Conservation (phyloP, 192 early-diverging fungal species). For the Backusella westeae region DNA sequence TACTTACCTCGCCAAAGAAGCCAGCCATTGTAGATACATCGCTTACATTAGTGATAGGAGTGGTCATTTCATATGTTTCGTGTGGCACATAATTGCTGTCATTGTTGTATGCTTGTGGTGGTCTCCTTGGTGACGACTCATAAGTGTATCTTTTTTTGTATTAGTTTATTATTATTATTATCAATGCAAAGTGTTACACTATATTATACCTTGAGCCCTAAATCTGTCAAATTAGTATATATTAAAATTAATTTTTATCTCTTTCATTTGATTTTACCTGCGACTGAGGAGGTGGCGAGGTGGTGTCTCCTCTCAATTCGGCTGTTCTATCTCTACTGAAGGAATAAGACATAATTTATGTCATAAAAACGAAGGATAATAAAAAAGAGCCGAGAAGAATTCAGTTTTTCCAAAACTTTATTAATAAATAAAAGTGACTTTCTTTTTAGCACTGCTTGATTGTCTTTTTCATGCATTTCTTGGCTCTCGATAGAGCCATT, state of each 20-base stretch:
- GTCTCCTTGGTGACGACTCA: not conserved
- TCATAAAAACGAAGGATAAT: not conserved
- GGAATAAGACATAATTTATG: conserved; percentile 16
- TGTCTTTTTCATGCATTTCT: too few species aligned
- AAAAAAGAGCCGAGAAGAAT: conserved; percentile 4
- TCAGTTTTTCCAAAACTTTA: not conserved
- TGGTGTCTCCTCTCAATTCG: conserved; percentile 14
- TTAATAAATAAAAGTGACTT: not conserved
- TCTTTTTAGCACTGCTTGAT: not conserved
- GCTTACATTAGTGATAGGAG: not conserved
- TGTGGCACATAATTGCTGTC: not conserved
- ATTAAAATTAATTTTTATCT: not conserved
- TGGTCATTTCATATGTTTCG: conserved; percentile 18
- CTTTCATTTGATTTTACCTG: not conserved
- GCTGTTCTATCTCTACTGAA: conserved; percentile 28
- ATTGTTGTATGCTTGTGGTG: not conserved
- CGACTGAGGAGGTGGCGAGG: not conserved
- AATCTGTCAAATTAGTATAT: conserved; percentile 5
- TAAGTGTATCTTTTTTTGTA: not conserved
- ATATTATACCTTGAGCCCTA: not conserved
- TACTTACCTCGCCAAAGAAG: conserved; percentile 23
- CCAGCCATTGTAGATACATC: conserved; percentile 9
- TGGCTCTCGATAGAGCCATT: too few species aligned
- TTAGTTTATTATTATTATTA: not conserved
- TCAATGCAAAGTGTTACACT: not conserved